Evolutionary conservation across 1,284 basidiomycete genomes (phyloP).

Genomic region (Mycosarcoma mackinlayi): DNA sequence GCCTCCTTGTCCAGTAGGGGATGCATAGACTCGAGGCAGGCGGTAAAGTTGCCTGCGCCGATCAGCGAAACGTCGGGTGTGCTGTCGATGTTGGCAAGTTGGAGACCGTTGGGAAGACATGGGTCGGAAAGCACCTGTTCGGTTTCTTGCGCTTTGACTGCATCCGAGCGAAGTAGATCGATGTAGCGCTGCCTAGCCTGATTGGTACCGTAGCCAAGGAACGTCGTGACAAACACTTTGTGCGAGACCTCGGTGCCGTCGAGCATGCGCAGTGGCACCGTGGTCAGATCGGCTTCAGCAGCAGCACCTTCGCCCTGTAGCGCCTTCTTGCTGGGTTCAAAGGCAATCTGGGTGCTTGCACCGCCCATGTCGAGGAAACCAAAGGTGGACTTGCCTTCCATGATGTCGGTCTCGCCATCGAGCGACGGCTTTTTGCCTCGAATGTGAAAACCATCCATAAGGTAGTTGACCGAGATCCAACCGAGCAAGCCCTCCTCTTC

Average conservation of each 20-base stretch:
- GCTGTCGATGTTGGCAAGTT: constrained; percentile 69
- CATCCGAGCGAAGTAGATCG: constrained; percentile 73
- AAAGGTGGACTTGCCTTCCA: constrained; percentile 79
- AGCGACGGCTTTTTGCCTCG: constrained; percentile 40
- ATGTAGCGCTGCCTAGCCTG: constrained; percentile 91
- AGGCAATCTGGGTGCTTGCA: constrained; percentile 97
- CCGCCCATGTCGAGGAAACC: constrained; percentile 99
- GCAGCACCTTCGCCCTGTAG: constrained; percentile 71
- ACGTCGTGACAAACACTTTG: constrained; percentile 96
- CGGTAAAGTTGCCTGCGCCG: constrained; percentile 89
- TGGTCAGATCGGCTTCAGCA: constrained; percentile 40
- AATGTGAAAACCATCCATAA: constrained; percentile 90
- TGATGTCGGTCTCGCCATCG: constrained; percentile 44
- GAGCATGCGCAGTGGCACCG: constrained; percentile 81
- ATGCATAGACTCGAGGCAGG: constrained; percentile 80
- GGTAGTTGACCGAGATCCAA: constrained; percentile 97
- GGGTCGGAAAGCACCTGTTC: constrained; percentile 74
- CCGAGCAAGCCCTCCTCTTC: constrained; percentile 98
- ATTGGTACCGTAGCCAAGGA: constrained; percentile 98
- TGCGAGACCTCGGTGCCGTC: constrained; percentile 88
- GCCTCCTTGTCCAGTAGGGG: constrained; percentile 86
- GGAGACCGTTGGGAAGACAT: constrained; percentile 84
- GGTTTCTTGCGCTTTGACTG: constrained; percentile 3
- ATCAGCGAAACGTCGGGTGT: constrained; percentile 64
- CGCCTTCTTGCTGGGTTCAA: constrained; percentile 76